These are phyloP conservation scores for Lodderomyces theae DNA, from an alignment of 1,139 yeast species.

Conservation along the genomic window DNA sequence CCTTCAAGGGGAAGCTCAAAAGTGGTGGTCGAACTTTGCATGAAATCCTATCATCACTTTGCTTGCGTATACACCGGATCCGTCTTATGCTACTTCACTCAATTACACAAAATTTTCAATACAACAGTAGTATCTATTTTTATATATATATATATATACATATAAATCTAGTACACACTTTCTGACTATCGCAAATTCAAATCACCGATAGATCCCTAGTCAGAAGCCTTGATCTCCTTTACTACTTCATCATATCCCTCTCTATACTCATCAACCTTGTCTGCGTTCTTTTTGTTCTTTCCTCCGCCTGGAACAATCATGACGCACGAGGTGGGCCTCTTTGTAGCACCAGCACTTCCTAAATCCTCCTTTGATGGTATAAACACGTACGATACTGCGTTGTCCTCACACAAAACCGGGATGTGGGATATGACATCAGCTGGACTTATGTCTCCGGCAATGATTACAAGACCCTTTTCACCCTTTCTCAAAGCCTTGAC, in stretches of 20 bases:
- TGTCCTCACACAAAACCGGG: constrained; percentile 96
- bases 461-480: constrained; percentile 91
- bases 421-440: constrained; percentile 95
- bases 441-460: constrained; percentile 98
- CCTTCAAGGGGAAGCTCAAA: no score
- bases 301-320: constrained; percentile 98
- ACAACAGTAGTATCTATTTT: no score
- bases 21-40: no score
- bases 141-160: no score
- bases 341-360: constrained; percentile 98
- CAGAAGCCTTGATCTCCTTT: constrained; percentile 62
- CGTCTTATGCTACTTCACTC: no score
- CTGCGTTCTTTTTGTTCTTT: constrained; percentile 73
- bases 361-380: constrained; percentile 97
- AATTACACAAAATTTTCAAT: no score
- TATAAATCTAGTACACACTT: no score
- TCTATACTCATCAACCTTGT: constrained; percentile 85
- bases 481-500: constrained; percentile 97
- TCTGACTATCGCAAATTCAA: no score
- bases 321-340: constrained; percentile 97
- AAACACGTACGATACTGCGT: constrained; percentile 84
- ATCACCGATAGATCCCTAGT: no score
- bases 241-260: constrained; percentile 92
- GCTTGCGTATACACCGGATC: no score
- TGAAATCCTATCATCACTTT: no score